Conservation (phyloP, 2,329 filamentous ascomycete genomes). For the Arthrobotrys conoides region DNA sequence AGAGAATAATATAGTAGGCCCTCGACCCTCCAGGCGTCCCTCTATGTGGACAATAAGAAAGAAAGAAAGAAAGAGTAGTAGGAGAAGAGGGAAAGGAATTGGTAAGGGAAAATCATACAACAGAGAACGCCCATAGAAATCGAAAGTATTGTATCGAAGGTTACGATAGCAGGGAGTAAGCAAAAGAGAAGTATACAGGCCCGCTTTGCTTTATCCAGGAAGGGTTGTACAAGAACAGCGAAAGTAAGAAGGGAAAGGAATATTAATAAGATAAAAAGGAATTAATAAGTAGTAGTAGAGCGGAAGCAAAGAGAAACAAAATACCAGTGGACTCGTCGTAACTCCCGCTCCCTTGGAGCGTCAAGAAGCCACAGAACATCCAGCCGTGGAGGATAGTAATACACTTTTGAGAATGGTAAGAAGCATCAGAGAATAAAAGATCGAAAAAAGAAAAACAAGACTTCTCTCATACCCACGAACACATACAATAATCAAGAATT, state of each 20-base stretch:
- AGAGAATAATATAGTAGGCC: conserved; percentile 31
- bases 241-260: conserved; percentile 22
- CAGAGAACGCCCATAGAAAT: conserved; percentile 35
- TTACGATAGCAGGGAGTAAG: conserved; percentile 6
- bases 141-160: conserved; percentile 33
- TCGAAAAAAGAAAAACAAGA: conserved; percentile 9
- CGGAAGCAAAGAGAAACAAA: neutral
- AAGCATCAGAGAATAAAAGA: conserved; percentile 16
- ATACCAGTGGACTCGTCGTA: conserved; percentile 28
- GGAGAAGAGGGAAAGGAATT: conserved; percentile 23
- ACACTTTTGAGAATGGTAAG: conserved; percentile 51
- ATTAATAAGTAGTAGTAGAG: conserved; percentile 41
- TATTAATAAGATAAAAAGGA: conserved; percentile 29
- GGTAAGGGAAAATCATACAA: conserved; percentile 38
- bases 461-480: conserved; percentile 49
- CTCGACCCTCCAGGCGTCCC: neutral
- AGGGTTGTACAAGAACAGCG: conserved; percentile 26
- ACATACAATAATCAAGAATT: conserved; percentile 38
- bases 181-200: conserved; percentile 30
- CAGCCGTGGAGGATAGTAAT: conserved; percentile 39
- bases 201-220: conserved; percentile 31
- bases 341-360: conserved; percentile 6
- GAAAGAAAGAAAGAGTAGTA: conserved; percentile 17
- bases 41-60: conserved; percentile 22
- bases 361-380: neutral